Conservation (phyloP, 1,284 basidiomycete species). For the Veloboletus limbatus region DNA sequence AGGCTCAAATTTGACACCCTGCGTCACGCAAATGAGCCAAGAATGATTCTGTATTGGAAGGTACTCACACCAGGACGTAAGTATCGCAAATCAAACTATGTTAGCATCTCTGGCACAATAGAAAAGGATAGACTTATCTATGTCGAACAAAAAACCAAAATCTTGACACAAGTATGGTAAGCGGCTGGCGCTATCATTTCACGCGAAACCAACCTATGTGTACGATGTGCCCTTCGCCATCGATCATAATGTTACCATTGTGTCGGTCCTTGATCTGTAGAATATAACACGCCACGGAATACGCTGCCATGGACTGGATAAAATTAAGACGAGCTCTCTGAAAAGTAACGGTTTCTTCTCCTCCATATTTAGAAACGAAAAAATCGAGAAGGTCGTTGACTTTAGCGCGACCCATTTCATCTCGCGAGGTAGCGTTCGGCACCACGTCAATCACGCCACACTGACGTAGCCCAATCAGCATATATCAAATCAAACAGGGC, state of each 20-base stretch:
- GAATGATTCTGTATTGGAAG: not conserved
- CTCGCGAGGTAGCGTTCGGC: constrained; percentile 95
- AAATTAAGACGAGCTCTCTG: constrained; percentile 95
- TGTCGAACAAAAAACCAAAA: constrained; percentile 98
- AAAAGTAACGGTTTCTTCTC: constrained; percentile 85
- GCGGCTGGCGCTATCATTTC: constrained; percentile 1
- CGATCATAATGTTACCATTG: constrained; percentile 99
- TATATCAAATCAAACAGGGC: not conserved
- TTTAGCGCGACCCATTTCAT: constrained; percentile 99
- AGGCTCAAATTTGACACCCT: constrained; percentile 97
- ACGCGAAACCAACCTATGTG: constrained; percentile 71
- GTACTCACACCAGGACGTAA: constrained; percentile 64
- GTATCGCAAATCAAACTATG: constrained; percentile 16
- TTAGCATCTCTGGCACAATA: constrained; percentile 23
- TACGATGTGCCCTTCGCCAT: constrained; percentile 93
- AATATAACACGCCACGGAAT: constrained; percentile 98
- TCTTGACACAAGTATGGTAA: constrained; percentile 48
- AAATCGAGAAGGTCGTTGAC: constrained; percentile 95
- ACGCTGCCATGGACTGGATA: constrained; percentile 98
- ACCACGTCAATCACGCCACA: constrained; percentile 99
- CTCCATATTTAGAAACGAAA: constrained; percentile 94
- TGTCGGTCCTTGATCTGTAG: constrained; percentile 97
- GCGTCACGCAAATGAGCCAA: constrained; percentile 12
- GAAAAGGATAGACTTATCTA: constrained; percentile 67
- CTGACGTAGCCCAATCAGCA: constrained; percentile 39